phyloP scores from a whole-genome alignment of 495 filamentous ascomycete genomes.

The Articulospora tetracladia region DNA sequence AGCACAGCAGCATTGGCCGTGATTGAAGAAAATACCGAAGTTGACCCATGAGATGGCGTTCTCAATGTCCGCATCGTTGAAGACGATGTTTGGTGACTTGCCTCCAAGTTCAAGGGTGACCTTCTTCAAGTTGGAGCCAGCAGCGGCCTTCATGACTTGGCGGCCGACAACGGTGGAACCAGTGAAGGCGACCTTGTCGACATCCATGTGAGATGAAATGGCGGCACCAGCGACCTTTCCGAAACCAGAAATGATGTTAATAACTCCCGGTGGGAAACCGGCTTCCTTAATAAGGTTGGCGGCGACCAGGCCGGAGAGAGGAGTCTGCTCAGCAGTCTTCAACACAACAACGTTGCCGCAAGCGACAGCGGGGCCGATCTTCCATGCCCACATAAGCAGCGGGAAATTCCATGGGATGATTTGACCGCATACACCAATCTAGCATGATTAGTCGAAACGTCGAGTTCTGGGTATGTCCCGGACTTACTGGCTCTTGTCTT shows the following conservation, averaged over 20 bases:
- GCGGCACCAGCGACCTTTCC: conserved; percentile 89
- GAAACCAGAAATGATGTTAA: conserved; percentile 94
- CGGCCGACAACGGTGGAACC: conserved; percentile 90
- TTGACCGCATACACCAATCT: conserved; percentile 89
- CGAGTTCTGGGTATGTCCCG: not conserved
- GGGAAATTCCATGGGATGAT: conserved; percentile 99
- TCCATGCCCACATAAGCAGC: conserved; percentile 95
- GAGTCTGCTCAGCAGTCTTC: conserved; percentile 97
- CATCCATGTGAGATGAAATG: conserved; percentile 89
- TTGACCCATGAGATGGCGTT: conserved; percentile 97
- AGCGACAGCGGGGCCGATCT: conserved; percentile 90
- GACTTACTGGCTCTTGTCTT: conserved; percentile 74
- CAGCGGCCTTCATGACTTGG: conserved; percentile 92
- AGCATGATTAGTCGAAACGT: conserved; percentile 18
- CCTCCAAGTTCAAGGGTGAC: conserved; percentile 97
- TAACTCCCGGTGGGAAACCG: conserved; percentile 92
- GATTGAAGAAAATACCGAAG: conserved; percentile 99
- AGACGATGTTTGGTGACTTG: conserved; percentile 98
- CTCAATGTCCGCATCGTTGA: conserved; percentile 93
- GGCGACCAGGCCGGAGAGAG: conserved; percentile 80
- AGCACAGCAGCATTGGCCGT: conserved; percentile 97
- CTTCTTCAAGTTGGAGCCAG: conserved; percentile 95
- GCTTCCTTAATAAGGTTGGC: conserved; percentile 83
- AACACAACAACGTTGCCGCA: conserved; percentile 87
- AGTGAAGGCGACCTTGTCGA: conserved; percentile 99